These are phyloP conservation scores for Trypanosoma boissoni DNA, from an alignment of 208 protist species.

Conservation along the genomic window DNA sequence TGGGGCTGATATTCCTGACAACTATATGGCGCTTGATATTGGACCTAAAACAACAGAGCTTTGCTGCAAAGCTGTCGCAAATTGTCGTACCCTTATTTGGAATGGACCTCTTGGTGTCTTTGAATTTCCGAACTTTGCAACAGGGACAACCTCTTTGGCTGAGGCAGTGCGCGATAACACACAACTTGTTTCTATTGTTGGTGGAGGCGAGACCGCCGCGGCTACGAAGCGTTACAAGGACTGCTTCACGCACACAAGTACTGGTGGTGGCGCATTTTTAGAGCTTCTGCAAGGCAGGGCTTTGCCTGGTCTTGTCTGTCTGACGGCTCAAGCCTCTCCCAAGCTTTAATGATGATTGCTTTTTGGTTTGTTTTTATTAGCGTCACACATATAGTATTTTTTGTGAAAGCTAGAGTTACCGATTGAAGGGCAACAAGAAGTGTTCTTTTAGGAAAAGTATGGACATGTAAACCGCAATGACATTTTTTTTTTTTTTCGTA, in stretches of 20 bases:
- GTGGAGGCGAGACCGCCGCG: slow-evolving; percentile 98
- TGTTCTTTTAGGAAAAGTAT: too few species aligned
- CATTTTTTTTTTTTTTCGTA: too few species aligned
- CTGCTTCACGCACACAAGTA: slow-evolving; percentile 97
- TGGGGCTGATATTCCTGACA: slow-evolving; percentile 72
- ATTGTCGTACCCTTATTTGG: slow-evolving; percentile 95
- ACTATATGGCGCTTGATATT: slow-evolving; percentile 96
- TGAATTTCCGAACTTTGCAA: slow-evolving; percentile 95
- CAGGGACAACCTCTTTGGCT: slow-evolving; percentile 80
- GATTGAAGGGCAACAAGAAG: too few species aligned
- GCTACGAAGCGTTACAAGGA: slow-evolving; percentile 82
- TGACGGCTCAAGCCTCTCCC: slow-evolving; percentile 76
- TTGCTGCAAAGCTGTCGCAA: slow-evolving; percentile 65
- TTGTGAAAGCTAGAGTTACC: too few species aligned
- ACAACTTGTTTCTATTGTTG: slow-evolving; percentile 90
- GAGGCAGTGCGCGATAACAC: slow-evolving; percentile 74
- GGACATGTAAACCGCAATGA: too few species aligned
- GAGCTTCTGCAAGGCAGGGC: slow-evolving; percentile 98
- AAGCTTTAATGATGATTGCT: slow-evolving; percentile 48
- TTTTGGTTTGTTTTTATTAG: slow-evolving; percentile 5
- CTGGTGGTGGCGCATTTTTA: slow-evolving; percentile 99
- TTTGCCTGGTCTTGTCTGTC: slow-evolving; percentile 92
- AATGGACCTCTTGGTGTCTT: slow-evolving; percentile 99
- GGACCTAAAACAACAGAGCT: slow-evolving; percentile 91
- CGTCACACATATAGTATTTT: not conserved